Conservation (phyloP, 1,284 basidiomycete species). For the Chiua sp. region DNA sequence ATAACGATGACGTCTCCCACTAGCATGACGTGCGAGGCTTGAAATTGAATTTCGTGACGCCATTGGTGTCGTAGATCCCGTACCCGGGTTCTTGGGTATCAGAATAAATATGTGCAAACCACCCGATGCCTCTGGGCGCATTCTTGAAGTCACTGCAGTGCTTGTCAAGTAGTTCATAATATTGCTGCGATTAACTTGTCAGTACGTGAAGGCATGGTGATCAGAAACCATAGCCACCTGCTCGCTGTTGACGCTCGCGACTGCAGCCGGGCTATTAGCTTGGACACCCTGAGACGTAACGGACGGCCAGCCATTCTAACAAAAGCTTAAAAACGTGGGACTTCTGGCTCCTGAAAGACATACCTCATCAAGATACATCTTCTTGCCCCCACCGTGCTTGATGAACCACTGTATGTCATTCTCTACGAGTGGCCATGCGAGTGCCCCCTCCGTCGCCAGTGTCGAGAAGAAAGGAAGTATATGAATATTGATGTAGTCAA, state of each 20-base stretch:
- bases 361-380: constrained; percentile 74
- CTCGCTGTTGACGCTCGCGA: constrained; percentile 63
- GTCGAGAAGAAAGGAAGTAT: constrained; percentile 76
- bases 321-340: not conserved
- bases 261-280: constrained; percentile 57
- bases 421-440: constrained; percentile 64
- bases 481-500: constrained; percentile 73
- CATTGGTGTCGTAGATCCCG: constrained; percentile 58
- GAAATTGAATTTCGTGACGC: constrained; percentile 61
- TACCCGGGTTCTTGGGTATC: constrained; percentile 71
- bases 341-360: constrained; percentile 6
- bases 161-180: constrained; percentile 67
- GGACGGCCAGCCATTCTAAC: constrained; percentile 77
- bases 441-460: constrained; percentile 44
- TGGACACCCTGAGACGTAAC: constrained; percentile 60
- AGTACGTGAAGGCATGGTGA: constrained; percentile 10
- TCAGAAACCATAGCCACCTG: constrained; percentile 40
- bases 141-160: constrained; percentile 66
- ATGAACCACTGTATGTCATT: constrained; percentile 69
- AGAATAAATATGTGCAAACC: constrained; percentile 81
- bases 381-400: constrained; percentile 63
- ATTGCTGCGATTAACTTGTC: constrained; percentile 36
- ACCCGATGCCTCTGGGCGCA: constrained; percentile 67
- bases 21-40: constrained; percentile 53
- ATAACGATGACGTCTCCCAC: not conserved